A percentile compares a stretch with the other conserved stretches of the same genome.
Evolutionary conservation across 768 basidiomycete genomes (phyloP).

Genomic region (Candolleomyces eurysporus): DNA sequence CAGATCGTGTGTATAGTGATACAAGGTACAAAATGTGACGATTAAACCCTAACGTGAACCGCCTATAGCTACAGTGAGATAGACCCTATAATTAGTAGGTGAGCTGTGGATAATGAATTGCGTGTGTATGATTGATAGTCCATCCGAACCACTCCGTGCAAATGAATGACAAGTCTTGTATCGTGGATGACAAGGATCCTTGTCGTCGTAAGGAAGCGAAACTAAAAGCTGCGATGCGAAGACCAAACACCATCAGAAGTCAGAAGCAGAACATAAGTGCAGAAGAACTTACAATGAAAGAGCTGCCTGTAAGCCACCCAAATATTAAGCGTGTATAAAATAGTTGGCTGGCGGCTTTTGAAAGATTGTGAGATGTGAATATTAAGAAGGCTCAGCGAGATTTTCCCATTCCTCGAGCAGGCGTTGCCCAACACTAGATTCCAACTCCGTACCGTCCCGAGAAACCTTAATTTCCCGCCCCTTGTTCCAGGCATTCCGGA

Average conservation of each 20-base stretch:
- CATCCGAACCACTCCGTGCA: constrained; percentile 16
- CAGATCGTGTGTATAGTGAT: constrained; percentile 33
- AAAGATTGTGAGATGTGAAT: not conserved
- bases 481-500: constrained; percentile 93
- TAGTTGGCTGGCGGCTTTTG: not conserved
- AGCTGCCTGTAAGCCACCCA: not conserved
- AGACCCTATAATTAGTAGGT: constrained; percentile 16
- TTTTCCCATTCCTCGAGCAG: constrained; percentile 72
- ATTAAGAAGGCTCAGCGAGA: not conserved
- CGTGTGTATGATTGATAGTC: constrained; percentile 13
- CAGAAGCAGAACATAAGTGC: not conserved
- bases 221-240: not conserved
- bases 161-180: constrained; percentile 42
- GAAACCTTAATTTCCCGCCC: constrained; percentile 80
- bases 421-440: constrained; percentile 68
- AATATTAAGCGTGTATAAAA: constrained; percentile 3
- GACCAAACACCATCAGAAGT: too few relatives aligned
- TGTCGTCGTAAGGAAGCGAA: constrained; percentile 25
- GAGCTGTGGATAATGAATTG: constrained; percentile 12
- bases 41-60: constrained; percentile 17
- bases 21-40: constrained; percentile 26
- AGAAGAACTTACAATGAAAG: not conserved
- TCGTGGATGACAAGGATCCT: constrained; percentile 51
- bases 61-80: constrained; percentile 33
- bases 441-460: constrained; percentile 89